A percentile compares a stretch with the other conserved stretches of the same genome.
These are phyloP conservation scores for Globisporangium splendens DNA, from an alignment of 352 stramenopile genomes.

Conservation along the genomic window DNA sequence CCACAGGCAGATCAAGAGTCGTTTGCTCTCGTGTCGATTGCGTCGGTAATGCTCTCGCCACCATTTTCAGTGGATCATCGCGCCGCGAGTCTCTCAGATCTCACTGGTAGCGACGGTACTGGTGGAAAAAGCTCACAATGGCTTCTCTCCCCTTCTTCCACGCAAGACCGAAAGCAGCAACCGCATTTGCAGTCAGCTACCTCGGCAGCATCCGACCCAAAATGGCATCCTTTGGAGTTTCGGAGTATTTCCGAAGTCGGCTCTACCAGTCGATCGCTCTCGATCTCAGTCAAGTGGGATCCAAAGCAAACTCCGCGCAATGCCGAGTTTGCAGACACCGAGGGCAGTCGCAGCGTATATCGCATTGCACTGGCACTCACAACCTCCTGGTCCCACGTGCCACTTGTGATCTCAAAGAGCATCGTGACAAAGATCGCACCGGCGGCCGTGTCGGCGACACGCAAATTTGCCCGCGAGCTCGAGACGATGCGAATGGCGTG, in stretches of 20 bases:
- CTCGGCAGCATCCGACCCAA: background rate
- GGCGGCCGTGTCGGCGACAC: constrained; percentile 31
- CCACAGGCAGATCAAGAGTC: constrained; percentile 63
- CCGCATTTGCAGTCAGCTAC: background rate
- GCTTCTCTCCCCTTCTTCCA: constrained; percentile 29
- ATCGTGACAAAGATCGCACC: constrained; percentile 63
- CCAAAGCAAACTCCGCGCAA: constrained; percentile 6
- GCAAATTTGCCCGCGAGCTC: constrained; percentile 48
- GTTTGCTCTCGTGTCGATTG: constrained; percentile 43
- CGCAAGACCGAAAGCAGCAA: background rate
- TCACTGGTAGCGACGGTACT: background rate
- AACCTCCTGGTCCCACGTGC: constrained; percentile 41
- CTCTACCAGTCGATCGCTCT: constrained; percentile 45
- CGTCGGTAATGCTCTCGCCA: constrained; percentile 38
- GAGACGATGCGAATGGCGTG: constrained; percentile 50
- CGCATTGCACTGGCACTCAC: constrained; percentile 52
- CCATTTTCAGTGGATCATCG: constrained; percentile 17
- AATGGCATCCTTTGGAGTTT: constrained; percentile 39
- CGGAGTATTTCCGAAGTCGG: constrained; percentile 27
- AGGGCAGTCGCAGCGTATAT: constrained; percentile 54
- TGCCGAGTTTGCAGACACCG: constrained; percentile 28
- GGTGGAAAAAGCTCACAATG: constrained; percentile 39
- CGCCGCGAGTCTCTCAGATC: constrained; percentile 3
- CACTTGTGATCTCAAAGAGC: constrained; percentile 65
- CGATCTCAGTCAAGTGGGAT: constrained; percentile 58